These are phyloP conservation scores for Gloeopeniophorella convolvens DNA, from an alignment of 768 basidiomycete species.

Conservation along the genomic window DNA sequence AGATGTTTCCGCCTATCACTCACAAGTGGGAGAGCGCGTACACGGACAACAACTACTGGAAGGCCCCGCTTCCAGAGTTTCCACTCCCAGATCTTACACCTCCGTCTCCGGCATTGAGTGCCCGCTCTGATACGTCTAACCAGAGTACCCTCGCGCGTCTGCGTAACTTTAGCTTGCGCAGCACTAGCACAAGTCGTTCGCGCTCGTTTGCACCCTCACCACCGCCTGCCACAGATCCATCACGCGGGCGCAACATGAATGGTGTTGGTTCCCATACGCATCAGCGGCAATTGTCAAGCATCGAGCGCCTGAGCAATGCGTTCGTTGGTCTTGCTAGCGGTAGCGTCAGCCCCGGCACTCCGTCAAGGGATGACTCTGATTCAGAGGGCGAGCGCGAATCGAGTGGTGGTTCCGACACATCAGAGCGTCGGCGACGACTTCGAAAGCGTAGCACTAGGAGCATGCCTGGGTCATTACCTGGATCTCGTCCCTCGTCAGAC, in stretches of 20 bases:
- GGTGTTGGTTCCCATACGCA: constrained; percentile 28
- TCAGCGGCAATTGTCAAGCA: constrained; percentile 67
- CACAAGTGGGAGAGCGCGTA: constrained; percentile 84
- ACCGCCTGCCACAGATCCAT: constrained; percentile 25
- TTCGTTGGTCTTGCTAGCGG: constrained; percentile 43
- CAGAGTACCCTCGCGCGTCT: constrained; percentile 68
- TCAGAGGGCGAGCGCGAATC: constrained; percentile 38
- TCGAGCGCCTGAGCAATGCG: constrained; percentile 61
- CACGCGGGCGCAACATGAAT: constrained; percentile 16
- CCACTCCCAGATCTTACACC: constrained; percentile 75
- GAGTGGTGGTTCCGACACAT: constrained; percentile 31
- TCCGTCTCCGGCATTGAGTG: constrained; percentile 90
- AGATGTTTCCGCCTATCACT: constrained; percentile 97
- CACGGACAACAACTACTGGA: constrained; percentile 98
- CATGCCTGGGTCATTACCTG: constrained; percentile 76
- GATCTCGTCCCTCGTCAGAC: constrained; percentile 29
- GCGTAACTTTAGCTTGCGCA: constrained; percentile 68
- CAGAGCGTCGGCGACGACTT: constrained; percentile 34
- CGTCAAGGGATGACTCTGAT: constrained; percentile 46
- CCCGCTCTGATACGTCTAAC: constrained; percentile 81
- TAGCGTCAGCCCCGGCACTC: constrained; percentile 41
- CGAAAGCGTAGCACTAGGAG: constrained; percentile 67
- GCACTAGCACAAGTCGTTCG: constrained; percentile 31
- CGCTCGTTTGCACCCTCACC: constrained; percentile 28
- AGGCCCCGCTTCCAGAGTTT: constrained; percentile 69